These are phyloP conservation scores for Anaeramoeba flamelloides DNA, from an alignment of 78 protist genomes.

Conservation along the genomic window DNA sequence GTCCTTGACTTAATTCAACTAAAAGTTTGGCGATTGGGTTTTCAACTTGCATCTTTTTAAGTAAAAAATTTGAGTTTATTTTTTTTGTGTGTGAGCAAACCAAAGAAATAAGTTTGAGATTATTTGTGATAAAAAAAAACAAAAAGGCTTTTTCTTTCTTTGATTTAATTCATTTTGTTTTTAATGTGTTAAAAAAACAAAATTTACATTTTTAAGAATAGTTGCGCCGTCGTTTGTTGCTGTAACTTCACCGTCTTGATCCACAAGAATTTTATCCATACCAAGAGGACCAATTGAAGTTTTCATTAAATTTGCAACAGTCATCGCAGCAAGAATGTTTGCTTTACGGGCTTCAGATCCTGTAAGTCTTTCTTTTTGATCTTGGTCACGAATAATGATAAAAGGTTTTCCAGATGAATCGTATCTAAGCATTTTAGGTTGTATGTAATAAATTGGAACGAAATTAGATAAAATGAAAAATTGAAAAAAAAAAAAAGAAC, in stretches of 20 bases:
- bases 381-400: conserved; percentile 66
- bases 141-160: too few species aligned
- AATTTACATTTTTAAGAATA: conserved; percentile 70
- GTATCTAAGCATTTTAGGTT: too few species aligned
- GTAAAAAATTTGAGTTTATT: neutral
- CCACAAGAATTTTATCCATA: conserved; percentile 92
- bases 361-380: conserved; percentile 43
- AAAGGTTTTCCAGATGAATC: too few species aligned
- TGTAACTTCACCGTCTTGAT: conserved; percentile 87
- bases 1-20: conserved; percentile 89
- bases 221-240: conserved; percentile 97
- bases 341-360: conserved; percentile 88
- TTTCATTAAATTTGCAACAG: conserved; percentile 69
- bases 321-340: conserved; percentile 78
- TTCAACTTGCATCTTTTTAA: conserved; percentile 52
- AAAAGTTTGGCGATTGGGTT: conserved; percentile 86
- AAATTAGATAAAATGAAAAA: too few species aligned
- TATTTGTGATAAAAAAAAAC: neutral
- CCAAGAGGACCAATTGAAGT: conserved; percentile 92
- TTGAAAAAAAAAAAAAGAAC: too few species aligned
- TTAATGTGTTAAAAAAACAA: conserved; percentile 74
- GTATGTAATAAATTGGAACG: too few species aligned
- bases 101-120: too few species aligned
- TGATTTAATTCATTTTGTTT: conserved; percentile 55
- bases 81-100: neutral